Percentiles rank a stretch among this genome's conserved stretches.
Conservation (phyloP, 2,329 filamentous ascomycete genomes). For the Cladophialophora psammophila region DNA sequence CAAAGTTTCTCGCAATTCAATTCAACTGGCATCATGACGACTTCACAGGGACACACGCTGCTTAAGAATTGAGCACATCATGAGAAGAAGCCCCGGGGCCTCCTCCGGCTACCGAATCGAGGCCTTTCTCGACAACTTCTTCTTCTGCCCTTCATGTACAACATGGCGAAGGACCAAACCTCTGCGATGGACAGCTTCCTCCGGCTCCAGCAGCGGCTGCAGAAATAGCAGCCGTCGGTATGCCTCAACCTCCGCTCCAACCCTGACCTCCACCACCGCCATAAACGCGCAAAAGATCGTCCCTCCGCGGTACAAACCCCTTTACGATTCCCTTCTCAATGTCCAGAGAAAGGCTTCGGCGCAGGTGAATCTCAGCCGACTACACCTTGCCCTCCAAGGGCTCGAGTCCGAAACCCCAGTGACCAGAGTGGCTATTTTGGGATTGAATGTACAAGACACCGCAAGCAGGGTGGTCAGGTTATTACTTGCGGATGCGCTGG, state of each 20-base stretch:
- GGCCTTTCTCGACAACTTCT: constrained; percentile 35
- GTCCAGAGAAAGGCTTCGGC: constrained; percentile 61
- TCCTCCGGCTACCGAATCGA: constrained; percentile 27
- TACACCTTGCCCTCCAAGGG: constrained; percentile 66
- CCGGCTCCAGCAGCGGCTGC: constrained; percentile 30
- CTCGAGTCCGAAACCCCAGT: constrained; percentile 62
- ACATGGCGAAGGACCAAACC: constrained; percentile 42
- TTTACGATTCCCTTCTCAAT: constrained; percentile 62
- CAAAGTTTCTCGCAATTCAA: neutral
- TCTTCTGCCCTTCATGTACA: constrained; percentile 53
- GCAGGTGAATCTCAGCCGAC: constrained; percentile 65
- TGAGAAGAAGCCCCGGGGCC: constrained; percentile 17
- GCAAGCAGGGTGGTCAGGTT: constrained; percentile 70
- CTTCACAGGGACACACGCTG: neutral
- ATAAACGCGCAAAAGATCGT: constrained; percentile 63
- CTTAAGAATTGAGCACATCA: neutral
- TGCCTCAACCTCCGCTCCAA: constrained; percentile 40
- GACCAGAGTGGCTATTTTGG: constrained; percentile 65
- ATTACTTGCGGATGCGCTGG: constrained; percentile 73
- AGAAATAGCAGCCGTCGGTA: constrained; percentile 4
- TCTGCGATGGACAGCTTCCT: constrained; percentile 18
- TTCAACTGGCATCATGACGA: neutral
- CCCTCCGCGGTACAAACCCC: constrained; percentile 58
- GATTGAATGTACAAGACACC: constrained; percentile 57
- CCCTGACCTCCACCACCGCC: constrained; percentile 59